phyloP scores from a whole-genome alignment of 2,329 filamentous ascomycete genomes.

The Teratosphaeria pseudoeucalypti region DNA sequence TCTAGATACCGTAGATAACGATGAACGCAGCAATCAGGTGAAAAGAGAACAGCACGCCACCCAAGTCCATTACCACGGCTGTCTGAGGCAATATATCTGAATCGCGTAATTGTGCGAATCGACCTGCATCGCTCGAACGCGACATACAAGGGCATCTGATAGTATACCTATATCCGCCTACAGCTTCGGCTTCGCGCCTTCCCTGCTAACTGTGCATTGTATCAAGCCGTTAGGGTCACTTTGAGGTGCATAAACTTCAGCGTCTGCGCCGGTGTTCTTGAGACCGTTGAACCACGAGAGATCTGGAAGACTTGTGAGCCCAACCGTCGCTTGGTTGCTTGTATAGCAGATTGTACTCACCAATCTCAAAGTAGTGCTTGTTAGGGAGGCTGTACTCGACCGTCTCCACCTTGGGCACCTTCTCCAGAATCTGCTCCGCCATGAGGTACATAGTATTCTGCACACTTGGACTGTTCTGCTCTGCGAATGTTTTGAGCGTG shows the following conservation, averaged over 20 bases:
- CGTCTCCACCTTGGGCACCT: slow-evolving; percentile 57
- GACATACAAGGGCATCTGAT: background rate
- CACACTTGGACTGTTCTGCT: slow-evolving; percentile 83
- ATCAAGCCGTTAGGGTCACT: slow-evolving; percentile 90
- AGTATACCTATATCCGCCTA: slow-evolving; percentile 2
- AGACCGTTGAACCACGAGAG: slow-evolving; percentile 92
- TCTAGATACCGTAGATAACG: too few relatives aligned
- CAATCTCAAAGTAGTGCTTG: slow-evolving; percentile 98
- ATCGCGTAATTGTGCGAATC: background rate
- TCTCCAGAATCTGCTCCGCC: slow-evolving; percentile 73
- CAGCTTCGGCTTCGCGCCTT: slow-evolving; percentile 22
- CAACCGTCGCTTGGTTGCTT: background rate
- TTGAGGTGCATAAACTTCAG: slow-evolving; percentile 91
- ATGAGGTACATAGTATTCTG: slow-evolving; percentile 99
- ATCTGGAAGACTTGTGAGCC: slow-evolving; percentile 43
- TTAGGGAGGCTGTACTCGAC: slow-evolving; percentile 85
- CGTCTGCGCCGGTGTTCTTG: slow-evolving; percentile 91
- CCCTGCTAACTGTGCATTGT: slow-evolving; percentile 73
- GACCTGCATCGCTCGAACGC: background rate
- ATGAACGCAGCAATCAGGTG: too few relatives aligned
- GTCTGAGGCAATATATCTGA: too few relatives aligned
- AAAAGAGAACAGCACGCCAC: too few relatives aligned
- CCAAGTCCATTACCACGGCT: too few relatives aligned
- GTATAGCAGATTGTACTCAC: slow-evolving; percentile 39
- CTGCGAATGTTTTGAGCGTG: slow-evolving; percentile 84